Base-by-base conservation (phyloP, 2,329 filamentous ascomycete genomes). In the Xylaria sp. region DNA sequence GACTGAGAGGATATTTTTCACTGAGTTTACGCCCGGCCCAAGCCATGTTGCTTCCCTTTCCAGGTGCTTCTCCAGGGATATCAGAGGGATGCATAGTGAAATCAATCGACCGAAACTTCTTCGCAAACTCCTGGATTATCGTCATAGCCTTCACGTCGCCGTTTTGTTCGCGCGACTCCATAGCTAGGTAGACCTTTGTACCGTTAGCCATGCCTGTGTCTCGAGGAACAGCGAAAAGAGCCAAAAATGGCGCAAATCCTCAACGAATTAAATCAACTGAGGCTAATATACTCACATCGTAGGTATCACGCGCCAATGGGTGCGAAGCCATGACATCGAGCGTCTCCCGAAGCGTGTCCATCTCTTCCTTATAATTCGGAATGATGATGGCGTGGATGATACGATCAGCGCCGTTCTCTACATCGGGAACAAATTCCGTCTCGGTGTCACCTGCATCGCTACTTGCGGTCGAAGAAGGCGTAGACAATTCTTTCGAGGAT, bases 351-450 rank as follows among this genome's bases (percentile, higher is more conserved):
- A 93, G 81, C 0, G 88, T 91, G 66, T 91, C 88, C 65, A 89
- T 81, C 65, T 92, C 90, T 77, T 93, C 91, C 78, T 91, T 91
- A 81, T 93, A 93, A 75, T 92, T 92, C 19, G 91, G 91, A 51
- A 93, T 84, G 70, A 93, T 83, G 69, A 93, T 91, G 14, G 87
- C 89, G 76, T 92, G 89, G 34, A 91, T 80, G 64, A 91, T 79
- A 27, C 81, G 81, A 48, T 84, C 80, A n/a, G 80, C 75, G 0
- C 80, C 78, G 9, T 79, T 77, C 19, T 84, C 82, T 53, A 73
- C 78, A 56, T 88, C 85, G 53, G 81, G 78, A 70, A 82, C 83
- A 62, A 81, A 77, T 45, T 86, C 84, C 34, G 79, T 72, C 51
- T 88, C 85, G 7, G 83, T 74, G 62, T 89, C 85, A 63, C 83